These are phyloP conservation scores for Cercophora samala DNA, from an alignment of 495 filamentous ascomycete species.

Conservation along the genomic window DNA sequence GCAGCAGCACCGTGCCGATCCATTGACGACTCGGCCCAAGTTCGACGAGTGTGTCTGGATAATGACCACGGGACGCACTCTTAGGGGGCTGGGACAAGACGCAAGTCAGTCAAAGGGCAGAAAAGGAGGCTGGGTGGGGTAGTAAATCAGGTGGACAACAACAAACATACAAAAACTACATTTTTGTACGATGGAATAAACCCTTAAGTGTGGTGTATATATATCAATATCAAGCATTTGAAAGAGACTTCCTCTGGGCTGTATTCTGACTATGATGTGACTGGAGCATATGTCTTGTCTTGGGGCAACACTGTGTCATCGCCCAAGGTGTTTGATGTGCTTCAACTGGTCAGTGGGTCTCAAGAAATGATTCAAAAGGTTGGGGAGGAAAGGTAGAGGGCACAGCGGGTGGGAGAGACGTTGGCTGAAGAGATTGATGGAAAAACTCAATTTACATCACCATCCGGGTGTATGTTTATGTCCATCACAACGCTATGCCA, in stretches of 20 bases:
- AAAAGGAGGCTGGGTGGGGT: neutral
- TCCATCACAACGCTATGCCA: neutral
- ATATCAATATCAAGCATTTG: neutral
- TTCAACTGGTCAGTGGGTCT: no score
- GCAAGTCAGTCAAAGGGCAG: neutral
- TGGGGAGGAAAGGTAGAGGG: no score
- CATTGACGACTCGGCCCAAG: neutral
- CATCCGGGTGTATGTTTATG: neutral
- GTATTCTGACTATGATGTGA: neutral
- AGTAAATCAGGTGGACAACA: neutral
- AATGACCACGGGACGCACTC: neutral
- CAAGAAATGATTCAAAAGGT: no score
- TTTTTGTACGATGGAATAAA: slow-evolving; percentile 14
- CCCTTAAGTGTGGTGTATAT: slow-evolving; percentile 10
- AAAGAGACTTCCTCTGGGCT: neutral
- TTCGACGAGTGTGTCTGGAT: neutral
- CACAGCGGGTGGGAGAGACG: no score
- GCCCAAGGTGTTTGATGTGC: no score
- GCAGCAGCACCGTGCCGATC: neutral
- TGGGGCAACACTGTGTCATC: no score
- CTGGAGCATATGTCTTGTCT: neutral
- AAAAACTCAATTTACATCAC: neutral
- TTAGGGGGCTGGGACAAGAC: neutral
- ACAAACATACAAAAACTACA: neutral
- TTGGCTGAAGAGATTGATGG: no score